Conservation (phyloP, 495 filamentous ascomycete species). For the Podospora pseudoanserina region DNA sequence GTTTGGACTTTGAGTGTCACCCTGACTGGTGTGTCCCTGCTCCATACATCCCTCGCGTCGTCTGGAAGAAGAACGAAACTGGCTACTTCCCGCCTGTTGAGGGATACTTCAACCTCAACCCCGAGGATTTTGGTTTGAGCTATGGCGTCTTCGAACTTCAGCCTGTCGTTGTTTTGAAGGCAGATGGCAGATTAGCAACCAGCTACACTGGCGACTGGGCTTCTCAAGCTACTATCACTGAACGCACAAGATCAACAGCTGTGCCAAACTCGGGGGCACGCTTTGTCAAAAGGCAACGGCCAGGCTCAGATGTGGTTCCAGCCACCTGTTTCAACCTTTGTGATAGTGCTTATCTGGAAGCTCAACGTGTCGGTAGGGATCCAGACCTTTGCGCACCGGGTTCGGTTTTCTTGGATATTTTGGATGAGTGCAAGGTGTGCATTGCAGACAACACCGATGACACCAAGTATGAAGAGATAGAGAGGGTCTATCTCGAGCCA, state of each 20-base stretch:
- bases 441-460: conserved; percentile 19
- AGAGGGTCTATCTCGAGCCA: conserved; percentile 25
- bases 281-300: conserved; percentile 16
- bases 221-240: conserved; percentile 42
- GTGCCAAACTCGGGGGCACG: conserved; percentile 4
- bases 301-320: conserved; percentile 41
- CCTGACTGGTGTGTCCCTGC: conserved; percentile 52
- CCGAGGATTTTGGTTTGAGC: conserved; percentile 57
- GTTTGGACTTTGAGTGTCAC: conserved; percentile 50
- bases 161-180: conserved; percentile 20
- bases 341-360: conserved; percentile 48
- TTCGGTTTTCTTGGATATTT: conserved; percentile 40
- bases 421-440: conserved; percentile 42
- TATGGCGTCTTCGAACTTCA: conserved; percentile 55
- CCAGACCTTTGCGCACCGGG: conserved; percentile 40
- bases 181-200: conserved; percentile 28
- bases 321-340: conserved; percentile 53
- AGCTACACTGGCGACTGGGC: conserved; percentile 45
- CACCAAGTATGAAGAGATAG: conserved; percentile 14
- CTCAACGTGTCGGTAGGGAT: conserved; percentile 45
- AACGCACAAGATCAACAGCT: conserved; percentile 30
- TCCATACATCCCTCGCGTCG: conserved; percentile 36
- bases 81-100: conserved; percentile 49
- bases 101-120: conserved; percentile 64
- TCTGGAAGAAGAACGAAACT: conserved; percentile 44